Evolutionary conservation across 1,139 yeast genomes (phyloP), one percentile per base, ranked within the genome.

Genomic region (Pichia norvegensis): DNA sequence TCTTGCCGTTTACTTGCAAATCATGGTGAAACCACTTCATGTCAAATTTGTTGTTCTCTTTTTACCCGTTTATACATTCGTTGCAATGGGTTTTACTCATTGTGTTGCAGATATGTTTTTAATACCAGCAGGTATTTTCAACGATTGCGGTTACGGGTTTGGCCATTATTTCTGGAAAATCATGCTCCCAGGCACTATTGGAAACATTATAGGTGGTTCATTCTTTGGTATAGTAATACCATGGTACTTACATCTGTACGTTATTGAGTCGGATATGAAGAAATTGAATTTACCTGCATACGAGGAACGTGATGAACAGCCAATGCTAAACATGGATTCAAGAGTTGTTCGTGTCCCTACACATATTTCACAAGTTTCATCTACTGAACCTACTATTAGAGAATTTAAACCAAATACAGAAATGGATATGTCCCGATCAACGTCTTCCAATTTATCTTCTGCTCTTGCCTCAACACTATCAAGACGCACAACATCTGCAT

Each of bases 81-180:
- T 83, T 9, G 56, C 79, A 1, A 68, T 81, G 67, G 94, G 94
- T 0, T 85, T 79, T 62, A 78, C 86, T 5, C 95, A 85, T 59
- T 78, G 78, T 2, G 87, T 85, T 10, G 95, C 95, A 1, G 95
- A 85, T 61, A 83, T 85, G 90, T 78, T 70, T 54, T 55, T 82
- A 48, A 59, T 81, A 11, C 75, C 79, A 10, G 74, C 79, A 54
- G 95, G 86, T 0, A 65, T 83, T 56, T 70, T 85, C 42, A 81
- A 81, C 59, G 76, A 79, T 27, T 81, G 86, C 0, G 72, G 77
- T 4, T 67, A 79, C 13, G 67, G 80, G 0, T 85, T 82, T 23
- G 84, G 79, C 0, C 64, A 64, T n/a, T 79, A 76, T 44, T 78
- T 81, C 9, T 85, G 92, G 92, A 84, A 79, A 59, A 63, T 80